Percentiles rank a stretch among this genome's conserved stretches.
These are phyloP conservation scores for Backusella liffmaniae DNA, from an alignment of 192 early-diverging fungal species.

Conservation along the genomic window DNA sequence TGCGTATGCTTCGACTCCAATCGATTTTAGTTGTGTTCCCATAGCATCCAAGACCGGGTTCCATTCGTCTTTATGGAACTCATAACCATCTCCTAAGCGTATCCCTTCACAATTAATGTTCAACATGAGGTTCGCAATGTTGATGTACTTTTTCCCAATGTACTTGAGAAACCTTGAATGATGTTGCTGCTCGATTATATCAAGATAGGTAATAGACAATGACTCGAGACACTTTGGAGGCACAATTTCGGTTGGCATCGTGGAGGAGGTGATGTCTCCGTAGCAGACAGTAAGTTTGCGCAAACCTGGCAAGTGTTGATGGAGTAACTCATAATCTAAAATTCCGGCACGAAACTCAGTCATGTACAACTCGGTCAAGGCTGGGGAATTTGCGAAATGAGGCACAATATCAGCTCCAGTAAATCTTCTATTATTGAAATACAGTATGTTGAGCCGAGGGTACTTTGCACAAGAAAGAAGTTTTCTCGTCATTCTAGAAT, in stretches of 20 bases:
- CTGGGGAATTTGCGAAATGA: not conserved
- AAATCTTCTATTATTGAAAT: not conserved
- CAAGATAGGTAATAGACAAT: not conserved
- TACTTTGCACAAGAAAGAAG: not conserved
- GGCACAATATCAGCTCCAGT: not conserved
- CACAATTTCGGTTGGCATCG: not conserved
- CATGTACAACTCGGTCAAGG: not conserved
- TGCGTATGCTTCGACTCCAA: not conserved
- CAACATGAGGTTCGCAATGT: not conserved
- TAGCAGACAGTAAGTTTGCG: not conserved
- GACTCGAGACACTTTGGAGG: not conserved
- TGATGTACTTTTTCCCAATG: not conserved
- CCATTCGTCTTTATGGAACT: not conserved
- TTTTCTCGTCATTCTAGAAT: not conserved
- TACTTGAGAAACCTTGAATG: not conserved
- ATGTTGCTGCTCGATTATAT: not conserved
- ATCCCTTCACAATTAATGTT: not conserved
- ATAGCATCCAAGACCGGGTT: not conserved
- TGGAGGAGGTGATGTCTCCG: not conserved
- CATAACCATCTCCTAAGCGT: not conserved
- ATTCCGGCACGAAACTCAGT: not conserved
- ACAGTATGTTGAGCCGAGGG: not conserved
- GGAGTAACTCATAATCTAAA: not conserved
- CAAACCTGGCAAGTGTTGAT: not conserved
- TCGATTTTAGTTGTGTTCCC: not conserved